These are phyloP conservation scores for Dittrichia graveolens DNA, from an alignment of 129 eudicot species.

Conservation along the genomic window DNA sequence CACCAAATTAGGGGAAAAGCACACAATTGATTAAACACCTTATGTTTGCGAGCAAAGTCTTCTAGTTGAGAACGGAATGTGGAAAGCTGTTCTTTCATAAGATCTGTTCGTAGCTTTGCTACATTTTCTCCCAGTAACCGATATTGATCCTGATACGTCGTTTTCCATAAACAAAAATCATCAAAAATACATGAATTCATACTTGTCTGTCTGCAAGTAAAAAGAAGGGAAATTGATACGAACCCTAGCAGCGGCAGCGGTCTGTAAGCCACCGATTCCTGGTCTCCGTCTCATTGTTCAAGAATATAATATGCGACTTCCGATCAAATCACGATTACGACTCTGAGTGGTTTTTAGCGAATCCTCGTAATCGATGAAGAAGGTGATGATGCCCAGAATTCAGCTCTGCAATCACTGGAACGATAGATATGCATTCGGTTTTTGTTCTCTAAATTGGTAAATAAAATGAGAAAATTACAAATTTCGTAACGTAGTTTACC, in stretches of 20 bases:
- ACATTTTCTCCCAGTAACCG: slow-evolving; percentile 90
- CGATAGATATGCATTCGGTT: background rate
- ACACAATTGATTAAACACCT: slow-evolving; percentile 42
- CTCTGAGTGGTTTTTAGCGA: background rate
- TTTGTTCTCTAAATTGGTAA: background rate
- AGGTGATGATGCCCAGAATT: background rate
- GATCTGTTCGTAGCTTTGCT: slow-evolving; percentile 86
- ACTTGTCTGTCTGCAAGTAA: background rate
- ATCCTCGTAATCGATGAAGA: background rate
- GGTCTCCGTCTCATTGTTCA: slow-evolving; percentile 80
- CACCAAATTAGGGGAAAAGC: background rate
- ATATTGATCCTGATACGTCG: slow-evolving; percentile 62
- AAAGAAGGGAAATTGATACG: slow-evolving; percentile 3
- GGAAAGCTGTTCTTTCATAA: slow-evolving; percentile 93
- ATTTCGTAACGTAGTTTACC: too few relatives aligned
- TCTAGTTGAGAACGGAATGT: slow-evolving; percentile 96
- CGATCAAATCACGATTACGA: background rate
- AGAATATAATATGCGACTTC: background rate
- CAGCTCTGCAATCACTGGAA: background rate
- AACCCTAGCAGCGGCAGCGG: slow-evolving; percentile 96
- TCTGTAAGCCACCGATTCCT: slow-evolving; percentile 91
- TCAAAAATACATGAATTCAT: slow-evolving; percentile 1
- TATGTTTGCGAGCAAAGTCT: slow-evolving; percentile 97
- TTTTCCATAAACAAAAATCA: background rate
- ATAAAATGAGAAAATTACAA: too few relatives aligned